Percentiles rank a stretch among this genome's conserved stretches.
Evolutionary conservation across 2,329 filamentous ascomycete genomes (phyloP).

Genomic region (Microdochium paspali): DNA sequence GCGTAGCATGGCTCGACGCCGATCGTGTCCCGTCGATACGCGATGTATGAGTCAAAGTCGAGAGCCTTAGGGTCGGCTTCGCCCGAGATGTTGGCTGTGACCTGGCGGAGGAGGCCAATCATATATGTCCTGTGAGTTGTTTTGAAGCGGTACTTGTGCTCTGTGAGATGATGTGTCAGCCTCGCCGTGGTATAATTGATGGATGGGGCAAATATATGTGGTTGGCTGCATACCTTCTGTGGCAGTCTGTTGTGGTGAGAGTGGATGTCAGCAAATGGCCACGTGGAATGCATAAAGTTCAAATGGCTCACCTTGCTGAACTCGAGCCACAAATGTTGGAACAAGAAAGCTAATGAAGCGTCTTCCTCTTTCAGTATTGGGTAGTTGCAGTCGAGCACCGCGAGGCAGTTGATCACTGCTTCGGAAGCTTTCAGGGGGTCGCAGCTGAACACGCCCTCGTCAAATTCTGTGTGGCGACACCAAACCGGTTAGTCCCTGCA

Average conservation of each 20-base stretch:
- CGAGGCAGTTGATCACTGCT: background rate
- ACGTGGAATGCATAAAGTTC: too few relatives aligned
- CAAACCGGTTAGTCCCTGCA: background rate
- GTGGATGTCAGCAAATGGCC: background rate
- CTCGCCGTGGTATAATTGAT: background rate
- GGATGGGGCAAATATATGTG: background rate
- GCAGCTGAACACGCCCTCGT: background rate
- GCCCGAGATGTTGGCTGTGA: background rate
- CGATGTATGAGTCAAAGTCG: background rate
- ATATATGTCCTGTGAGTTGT: background rate
- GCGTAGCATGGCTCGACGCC: background rate
- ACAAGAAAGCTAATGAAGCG: background rate
- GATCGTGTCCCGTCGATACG: background rate
- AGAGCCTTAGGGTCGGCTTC: background rate
- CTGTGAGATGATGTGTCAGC: background rate
- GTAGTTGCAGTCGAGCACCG: background rate
- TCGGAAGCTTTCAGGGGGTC: background rate
- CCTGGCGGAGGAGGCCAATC: background rate
- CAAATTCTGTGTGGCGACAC: background rate
- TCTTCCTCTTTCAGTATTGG: background rate
- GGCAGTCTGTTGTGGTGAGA: background rate
- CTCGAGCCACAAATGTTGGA: background rate
- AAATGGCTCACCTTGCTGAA: background rate
- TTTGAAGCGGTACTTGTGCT: background rate
- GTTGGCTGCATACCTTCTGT: background rate